phyloP scores from a whole-genome alignment of 2,329 filamentous ascomycete species.

The Alternaria solani region DNA sequence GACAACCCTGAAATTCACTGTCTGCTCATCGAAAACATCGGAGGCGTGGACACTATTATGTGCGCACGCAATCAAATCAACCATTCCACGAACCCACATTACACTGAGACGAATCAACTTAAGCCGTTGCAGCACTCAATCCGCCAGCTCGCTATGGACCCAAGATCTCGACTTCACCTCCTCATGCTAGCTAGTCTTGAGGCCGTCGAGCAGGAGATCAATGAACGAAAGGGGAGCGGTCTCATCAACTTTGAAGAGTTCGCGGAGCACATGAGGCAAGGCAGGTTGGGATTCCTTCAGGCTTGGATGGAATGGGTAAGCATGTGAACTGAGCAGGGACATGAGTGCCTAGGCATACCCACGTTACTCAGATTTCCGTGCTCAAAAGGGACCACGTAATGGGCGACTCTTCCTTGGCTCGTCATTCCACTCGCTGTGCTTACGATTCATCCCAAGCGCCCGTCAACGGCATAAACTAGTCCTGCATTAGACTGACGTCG shows the following conservation, averaged over 20 bases:
- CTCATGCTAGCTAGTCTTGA: conserved; percentile 63
- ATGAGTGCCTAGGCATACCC: background rate
- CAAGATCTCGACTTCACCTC: conserved; percentile 34
- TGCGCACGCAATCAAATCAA: background rate
- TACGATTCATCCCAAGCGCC: background rate
- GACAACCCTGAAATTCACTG: conserved; percentile 27
- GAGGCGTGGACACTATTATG: conserved; percentile 1
- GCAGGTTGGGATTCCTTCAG: conserved; percentile 76
- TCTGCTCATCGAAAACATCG: conserved; percentile 16
- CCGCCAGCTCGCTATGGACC: conserved; percentile 29
- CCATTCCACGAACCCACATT: conserved; percentile 22
- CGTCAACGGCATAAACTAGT: background rate
- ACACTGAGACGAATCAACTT: conserved; percentile 22
- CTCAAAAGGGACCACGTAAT: background rate
- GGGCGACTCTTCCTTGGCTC: background rate
- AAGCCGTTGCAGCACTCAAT: conserved; percentile 27
- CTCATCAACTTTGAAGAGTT: conserved; percentile 82
- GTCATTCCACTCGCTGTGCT: background rate
- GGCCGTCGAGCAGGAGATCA: conserved; percentile 72
- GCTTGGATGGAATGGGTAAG: conserved; percentile 85
- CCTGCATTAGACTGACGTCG: background rate
- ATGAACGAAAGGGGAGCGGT: conserved; percentile 77
- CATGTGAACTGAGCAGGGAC: conserved; percentile 19
- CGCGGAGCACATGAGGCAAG: conserved; percentile 71
- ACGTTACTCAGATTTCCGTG: background rate